Evolutionary conservation across 2,329 filamentous ascomycete genomes (phyloP), one percentile per base, ranked within the genome.

Genomic region (Trichoderma sp.): DNA sequence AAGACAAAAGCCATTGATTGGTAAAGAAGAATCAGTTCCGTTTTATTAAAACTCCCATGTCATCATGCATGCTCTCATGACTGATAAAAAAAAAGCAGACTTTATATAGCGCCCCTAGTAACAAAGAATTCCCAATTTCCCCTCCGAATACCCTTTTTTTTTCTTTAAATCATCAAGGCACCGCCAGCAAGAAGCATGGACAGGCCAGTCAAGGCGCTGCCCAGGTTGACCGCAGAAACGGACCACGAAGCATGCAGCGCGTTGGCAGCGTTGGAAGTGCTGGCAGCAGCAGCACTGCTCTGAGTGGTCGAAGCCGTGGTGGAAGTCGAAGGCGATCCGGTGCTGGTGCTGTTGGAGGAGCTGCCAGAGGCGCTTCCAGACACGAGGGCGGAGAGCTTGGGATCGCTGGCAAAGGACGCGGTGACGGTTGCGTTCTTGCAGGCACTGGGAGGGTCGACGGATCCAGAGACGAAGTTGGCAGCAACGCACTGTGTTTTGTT

Each of bases 401-500:
- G 28, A 73, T 84, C 82, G 73, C 74, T 73, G 76, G 71, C 74
- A 73, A 81, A 80, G 70, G 73, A 79, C 32, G 73, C 79, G 36
- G 75, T 78, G 66, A 81, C 73, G 9, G 79, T 78, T 28, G 79
- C 77, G 77, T 84, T 84, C 28, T 74, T 79, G 79, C 82, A 84
- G 3, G 77, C 73, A 67, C 74, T 76, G 28, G 80, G 78, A 12
- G 78, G 72, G 21, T 78, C 75, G 47, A 76, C 77, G n/a, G 78
- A 74, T 72, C 82, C 82, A n/a, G 77, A 76, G 73, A 90, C 86
- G 75, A 90, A 90, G 74, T 86, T 86, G 74, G 89, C 86, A 39
- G 83, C 82, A 56, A 87, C 80, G 76, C 88, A 89, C 87, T 89
- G 26, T 34, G 18, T 21, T 32, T 14, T 43, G 12, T 61, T 39